These are phyloP conservation scores for Ramaria rubella DNA, from an alignment of 768 basidiomycete genomes.

Conservation along the genomic window DNA sequence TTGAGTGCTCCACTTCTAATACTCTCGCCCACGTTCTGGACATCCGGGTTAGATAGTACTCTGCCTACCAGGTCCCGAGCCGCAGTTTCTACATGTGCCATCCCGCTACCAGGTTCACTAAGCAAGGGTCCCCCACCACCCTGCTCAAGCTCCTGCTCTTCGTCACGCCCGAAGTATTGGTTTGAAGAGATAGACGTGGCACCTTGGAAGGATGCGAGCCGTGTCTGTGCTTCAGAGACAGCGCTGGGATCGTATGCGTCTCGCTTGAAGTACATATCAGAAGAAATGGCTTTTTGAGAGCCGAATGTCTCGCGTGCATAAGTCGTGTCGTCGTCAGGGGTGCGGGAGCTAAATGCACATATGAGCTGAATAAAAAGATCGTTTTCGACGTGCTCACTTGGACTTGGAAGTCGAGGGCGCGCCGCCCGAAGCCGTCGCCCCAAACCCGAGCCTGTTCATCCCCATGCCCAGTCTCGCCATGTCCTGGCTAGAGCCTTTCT, in stretches of 20 bases:
- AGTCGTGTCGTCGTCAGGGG: conserved; percentile 57
- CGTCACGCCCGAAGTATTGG: conserved; percentile 92
- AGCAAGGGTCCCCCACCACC: conserved; percentile 28
- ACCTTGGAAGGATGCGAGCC: conserved; percentile 82
- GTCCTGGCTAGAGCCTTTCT: conserved; percentile 41
- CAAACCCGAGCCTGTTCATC: conserved; percentile 78
- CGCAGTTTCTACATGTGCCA: conserved; percentile 53
- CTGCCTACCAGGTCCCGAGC: conserved; percentile 71
- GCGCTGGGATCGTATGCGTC: conserved; percentile 75
- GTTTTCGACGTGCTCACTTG: conserved; percentile 10
- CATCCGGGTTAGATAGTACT: conserved; percentile 79
- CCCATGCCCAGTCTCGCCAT: conserved; percentile 58
- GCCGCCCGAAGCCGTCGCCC: conserved; percentile 63
- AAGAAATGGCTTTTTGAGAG: conserved; percentile 90
- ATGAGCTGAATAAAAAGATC: neutral
- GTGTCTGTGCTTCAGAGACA: conserved; percentile 67
- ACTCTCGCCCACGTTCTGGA: conserved; percentile 76
- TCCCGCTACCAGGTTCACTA: conserved; percentile 43
- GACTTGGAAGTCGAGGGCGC: conserved; percentile 43
- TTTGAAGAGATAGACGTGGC: conserved; percentile 91
- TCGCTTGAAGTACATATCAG: conserved; percentile 95
- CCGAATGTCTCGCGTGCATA: conserved; percentile 90
- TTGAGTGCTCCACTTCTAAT: conserved; percentile 77
- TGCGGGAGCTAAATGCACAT: neutral
- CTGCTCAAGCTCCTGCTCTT: conserved; percentile 55